Base-by-base conservation (phyloP, 257 asterid genomes). In the Anisodus acutangulus region DNA sequence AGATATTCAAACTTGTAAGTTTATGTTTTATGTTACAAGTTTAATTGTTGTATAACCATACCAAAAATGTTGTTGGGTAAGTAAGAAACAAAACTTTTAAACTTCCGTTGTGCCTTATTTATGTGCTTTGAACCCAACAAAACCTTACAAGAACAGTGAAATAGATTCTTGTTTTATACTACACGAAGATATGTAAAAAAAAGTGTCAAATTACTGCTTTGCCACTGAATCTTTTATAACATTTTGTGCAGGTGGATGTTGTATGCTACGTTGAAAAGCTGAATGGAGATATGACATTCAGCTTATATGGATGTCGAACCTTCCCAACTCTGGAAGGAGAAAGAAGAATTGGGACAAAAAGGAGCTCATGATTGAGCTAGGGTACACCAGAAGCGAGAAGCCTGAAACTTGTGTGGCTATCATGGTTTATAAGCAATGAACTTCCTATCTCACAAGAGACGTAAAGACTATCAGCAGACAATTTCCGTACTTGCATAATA, bases 181-280 rank as follows among this genome's bases (percentile, higher is more conserved):
- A 45, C n/a, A 72, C 0, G 4, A 26, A 19, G 13, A 47, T n/a
- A 15, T 19, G 3, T 31, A 10, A 13, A 72, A 72, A 9, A 6
- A 1, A 41, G 6, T 19, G 59, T 17, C 41, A 72, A 0, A 5
- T 5, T 72, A 72, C 2, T 19, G 59, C 59, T 72, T 72, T 72
- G 59, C 19, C 59, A 11, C 6, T 72, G 59, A 72, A 72, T 19
- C 5, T 26, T 47, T 71, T 72, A n/a, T 47, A 5, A 8, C n/a
- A 72, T 5, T 43, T 19, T 10, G 11, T n/a, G 80, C 59, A 72
- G 41, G 80, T 72, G 11, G 59, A 72, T 72, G 60, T 47, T 72
- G 80, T 11, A 19, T 47, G 60, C 41, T 72, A 41, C 10, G 9
- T 6, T 22, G 41, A 72, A 47, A 72, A 47, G 3, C 43, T 72